Evolutionary conservation across 2,329 filamentous ascomycete genomes (phyloP).

Genomic region (Pseudogymnoascus verrucosus): DNA sequence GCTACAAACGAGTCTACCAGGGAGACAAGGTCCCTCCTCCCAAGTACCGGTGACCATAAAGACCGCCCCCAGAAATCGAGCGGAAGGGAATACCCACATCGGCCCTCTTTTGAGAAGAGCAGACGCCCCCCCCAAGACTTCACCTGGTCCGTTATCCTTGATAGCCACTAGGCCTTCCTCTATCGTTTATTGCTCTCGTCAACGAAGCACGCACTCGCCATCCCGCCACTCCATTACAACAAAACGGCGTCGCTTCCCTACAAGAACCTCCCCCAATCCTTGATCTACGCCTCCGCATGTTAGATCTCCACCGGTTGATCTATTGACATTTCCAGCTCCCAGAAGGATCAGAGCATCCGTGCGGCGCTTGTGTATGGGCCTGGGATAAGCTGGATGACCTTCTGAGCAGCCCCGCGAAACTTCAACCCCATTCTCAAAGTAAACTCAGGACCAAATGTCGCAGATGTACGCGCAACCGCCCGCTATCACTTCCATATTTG

Average conservation of each 20-base stretch:
- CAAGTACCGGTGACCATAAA: conserved; percentile 8
- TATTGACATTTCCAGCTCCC: not conserved
- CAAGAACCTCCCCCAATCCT: not conserved
- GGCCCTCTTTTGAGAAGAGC: not conserved
- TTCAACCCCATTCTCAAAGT: not conserved
- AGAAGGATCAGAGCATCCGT: not conserved
- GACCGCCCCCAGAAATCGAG: not conserved
- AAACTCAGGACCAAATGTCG: conserved; percentile 5
- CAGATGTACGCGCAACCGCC: conserved; percentile 2
- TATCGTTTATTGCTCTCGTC: not conserved
- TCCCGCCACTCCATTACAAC: not conserved
- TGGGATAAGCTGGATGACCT: conserved; percentile 4
- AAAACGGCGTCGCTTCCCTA: conserved; percentile 1
- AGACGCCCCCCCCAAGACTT: not conserved
- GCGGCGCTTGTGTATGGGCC: not conserved
- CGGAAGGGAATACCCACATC: not conserved
- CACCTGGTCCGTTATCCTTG: conserved; percentile 6
- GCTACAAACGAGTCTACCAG: not conserved
- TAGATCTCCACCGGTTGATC: not conserved
- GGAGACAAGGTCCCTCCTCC: conserved; percentile 1
- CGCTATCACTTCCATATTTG: not conserved
- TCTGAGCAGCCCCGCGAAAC: conserved; percentile 4
- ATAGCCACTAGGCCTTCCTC: conserved; percentile 4
- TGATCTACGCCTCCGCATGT: not conserved
- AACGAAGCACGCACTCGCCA: not conserved